These are phyloP conservation scores for Albugo candida DNA, from an alignment of 352 stramenopile genomes.

Conservation along the genomic window DNA sequence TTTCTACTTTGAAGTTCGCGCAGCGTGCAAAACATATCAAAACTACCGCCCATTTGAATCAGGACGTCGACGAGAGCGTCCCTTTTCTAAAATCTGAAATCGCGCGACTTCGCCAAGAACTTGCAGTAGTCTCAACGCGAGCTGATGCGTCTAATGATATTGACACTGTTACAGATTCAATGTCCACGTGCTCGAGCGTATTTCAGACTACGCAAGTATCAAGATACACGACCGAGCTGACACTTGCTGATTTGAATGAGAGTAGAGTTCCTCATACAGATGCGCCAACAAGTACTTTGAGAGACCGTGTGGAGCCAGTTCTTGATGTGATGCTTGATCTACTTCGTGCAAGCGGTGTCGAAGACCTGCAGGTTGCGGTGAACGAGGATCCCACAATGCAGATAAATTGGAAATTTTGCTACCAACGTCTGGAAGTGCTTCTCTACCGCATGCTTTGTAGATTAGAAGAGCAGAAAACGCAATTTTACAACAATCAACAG, in stretches of 20 bases:
- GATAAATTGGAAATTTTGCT: slow-evolving; percentile 21
- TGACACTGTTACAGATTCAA: too few species aligned
- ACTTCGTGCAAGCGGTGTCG: too few species aligned
- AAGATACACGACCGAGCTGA: too few species aligned
- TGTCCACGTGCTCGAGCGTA: too few species aligned
- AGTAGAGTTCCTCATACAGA: too few species aligned
- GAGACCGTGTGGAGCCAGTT: too few species aligned
- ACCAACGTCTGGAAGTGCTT: slow-evolving; percentile 58
- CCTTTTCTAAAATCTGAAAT: slow-evolving; percentile 59
- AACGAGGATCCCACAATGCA: slow-evolving; percentile 17
- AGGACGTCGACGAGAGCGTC: slow-evolving; percentile 51
- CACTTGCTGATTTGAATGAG: too few species aligned
- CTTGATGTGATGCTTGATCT: too few species aligned
- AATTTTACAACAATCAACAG: too few species aligned
- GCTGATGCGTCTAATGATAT: too few species aligned
- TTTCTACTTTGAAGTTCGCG: slow-evolving; percentile 77
- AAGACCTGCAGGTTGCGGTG: slow-evolving; percentile 11
- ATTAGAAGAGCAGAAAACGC: slow-evolving; percentile 31
- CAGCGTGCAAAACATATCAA: slow-evolving; percentile 80
- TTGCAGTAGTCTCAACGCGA: slow-evolving; percentile 3
- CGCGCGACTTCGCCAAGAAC: slow-evolving; percentile 39
- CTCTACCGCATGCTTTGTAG: slow-evolving; percentile 74
- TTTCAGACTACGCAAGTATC: too few species aligned
- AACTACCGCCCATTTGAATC: slow-evolving; percentile 73
- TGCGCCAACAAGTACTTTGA: too few species aligned